Conservation (phyloP, 257 asterid genomes). For the Ligustrum vulgare region DNA sequence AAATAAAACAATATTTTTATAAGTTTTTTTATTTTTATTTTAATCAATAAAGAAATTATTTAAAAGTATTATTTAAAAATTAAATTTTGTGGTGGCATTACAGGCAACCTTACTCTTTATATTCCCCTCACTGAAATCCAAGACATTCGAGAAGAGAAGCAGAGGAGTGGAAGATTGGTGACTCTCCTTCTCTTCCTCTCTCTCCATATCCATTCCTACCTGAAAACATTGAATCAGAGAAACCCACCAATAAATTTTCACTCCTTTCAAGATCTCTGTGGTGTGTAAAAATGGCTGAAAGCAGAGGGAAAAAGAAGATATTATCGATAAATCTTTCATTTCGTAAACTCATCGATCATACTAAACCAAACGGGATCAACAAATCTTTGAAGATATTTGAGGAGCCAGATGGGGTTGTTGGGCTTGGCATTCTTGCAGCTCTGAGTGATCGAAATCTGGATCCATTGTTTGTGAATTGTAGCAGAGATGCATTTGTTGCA, state of each 20-base stretch:
- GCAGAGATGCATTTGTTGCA: constrained; percentile 40
- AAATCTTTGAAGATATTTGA: constrained; percentile 53
- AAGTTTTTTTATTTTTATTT: no score
- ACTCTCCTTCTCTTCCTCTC: constrained; percentile 19
- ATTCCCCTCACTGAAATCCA: constrained; percentile 20
- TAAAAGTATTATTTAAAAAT: no score
- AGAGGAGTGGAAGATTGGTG: constrained; percentile 14
- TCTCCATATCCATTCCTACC: background rate
- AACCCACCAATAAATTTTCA: background rate
- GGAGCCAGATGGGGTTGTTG: constrained; percentile 74
- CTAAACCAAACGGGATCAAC: constrained; percentile 22
- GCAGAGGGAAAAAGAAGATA: constrained; percentile 42
- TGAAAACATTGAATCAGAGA: background rate
- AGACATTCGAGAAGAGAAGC: constrained; percentile 23
- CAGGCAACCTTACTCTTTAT: no score
- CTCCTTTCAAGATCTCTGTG: background rate
- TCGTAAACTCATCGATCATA: constrained; percentile 36
- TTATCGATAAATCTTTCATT: constrained; percentile 60
- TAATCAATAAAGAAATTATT: no score
- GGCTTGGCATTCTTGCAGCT: constrained; percentile 81
- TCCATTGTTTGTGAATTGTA: constrained; percentile 23
- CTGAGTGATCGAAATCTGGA: constrained; percentile 35
- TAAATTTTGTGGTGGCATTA: no score
- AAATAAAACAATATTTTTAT: no score
- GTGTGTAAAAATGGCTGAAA: constrained; percentile 41